Evolutionary conservation across 768 basidiomycete species (phyloP), one percentile per base, ranked within the genome.

Genomic region (Termitomyces sp.): DNA sequence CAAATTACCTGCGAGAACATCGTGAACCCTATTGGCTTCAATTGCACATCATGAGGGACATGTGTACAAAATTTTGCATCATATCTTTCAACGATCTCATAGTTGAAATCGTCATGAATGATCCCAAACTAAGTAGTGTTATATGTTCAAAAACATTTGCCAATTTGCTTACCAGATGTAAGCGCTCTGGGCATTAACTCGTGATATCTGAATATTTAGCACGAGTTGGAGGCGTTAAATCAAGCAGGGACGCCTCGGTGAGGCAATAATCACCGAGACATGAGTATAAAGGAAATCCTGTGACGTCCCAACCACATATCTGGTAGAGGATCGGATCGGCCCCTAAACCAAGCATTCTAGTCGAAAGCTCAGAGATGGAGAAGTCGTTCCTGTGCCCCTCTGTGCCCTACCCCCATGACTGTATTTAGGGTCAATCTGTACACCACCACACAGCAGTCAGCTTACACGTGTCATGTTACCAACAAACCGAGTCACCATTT

Each of bases 1-100:
- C 56, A 59, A n/a, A 66, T 69, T 3, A 63, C 47, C 29, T 71
- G 71, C 49, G 66, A 62, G 12, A 59, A 70, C 60, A 55, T 70
- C n/a, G 38, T 57, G 31, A 57, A 69, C 52, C 68, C 71, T 7
- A 49, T 66, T n/a, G 70, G 69, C 6, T 70, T 71, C 48, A 66
- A 68, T 49, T 71, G 71, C 59, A 67, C 70, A 46, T 32, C 43
- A 8, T 56, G 25, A 36, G 11, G 11, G 20, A 52, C 12, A 52
- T 25, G 51, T 6, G 42, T 25, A 25, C 25, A 25, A 25, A 25
- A 32, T 56, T 20, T 29, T 9, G 14, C 1, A 36, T 10, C 12
- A 7, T 56, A 38, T 34, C 2, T 34, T 56, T 32, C 5, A 34
- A 14, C n/a, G 31, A 45, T 12, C n/a, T 14, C 12, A 3, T 25